Conservation (phyloP, 176 grass and related monocot genomes). For the Miscanthus lutarioriparius region DNA sequence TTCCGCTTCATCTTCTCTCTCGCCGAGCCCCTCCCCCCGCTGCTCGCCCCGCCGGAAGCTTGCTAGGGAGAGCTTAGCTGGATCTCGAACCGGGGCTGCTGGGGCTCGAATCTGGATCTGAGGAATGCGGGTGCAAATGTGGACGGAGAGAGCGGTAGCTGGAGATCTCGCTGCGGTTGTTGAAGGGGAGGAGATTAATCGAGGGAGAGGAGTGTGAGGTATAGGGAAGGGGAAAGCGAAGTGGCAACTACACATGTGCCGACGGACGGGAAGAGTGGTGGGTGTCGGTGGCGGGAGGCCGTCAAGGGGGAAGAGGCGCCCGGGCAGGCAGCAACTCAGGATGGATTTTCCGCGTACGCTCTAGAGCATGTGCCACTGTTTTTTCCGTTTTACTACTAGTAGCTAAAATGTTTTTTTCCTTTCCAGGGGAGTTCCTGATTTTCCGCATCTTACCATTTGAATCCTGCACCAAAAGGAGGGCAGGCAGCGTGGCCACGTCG, state of each 20-base stretch:
- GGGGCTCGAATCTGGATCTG: constrained; percentile 34
- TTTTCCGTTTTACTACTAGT: too few species aligned
- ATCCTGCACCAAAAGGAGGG: too few species aligned
- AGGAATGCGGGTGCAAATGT: not conserved
- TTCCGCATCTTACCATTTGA: too few species aligned
- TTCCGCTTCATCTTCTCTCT: constrained; percentile 41
- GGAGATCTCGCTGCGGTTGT: constrained; percentile 29
- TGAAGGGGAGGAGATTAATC: constrained; percentile 14
- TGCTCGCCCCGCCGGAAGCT: not conserved
- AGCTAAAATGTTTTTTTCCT: not conserved
- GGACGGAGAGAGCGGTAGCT: not conserved
- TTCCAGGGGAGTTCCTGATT: too few species aligned
- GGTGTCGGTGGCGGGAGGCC: constrained; percentile 36
- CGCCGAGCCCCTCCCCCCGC: not conserved
- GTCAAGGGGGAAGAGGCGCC: not conserved
- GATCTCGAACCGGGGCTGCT: not conserved
- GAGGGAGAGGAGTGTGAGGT: constrained; percentile 30
- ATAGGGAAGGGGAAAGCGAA: constrained; percentile 46
- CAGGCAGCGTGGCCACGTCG: too few species aligned
- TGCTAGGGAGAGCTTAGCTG: not conserved
- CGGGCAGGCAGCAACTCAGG: constrained; percentile 7
- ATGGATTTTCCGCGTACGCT: not conserved
- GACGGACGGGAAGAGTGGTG: not conserved
- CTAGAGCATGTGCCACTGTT: not conserved
- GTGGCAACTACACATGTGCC: constrained; percentile 39